Evolutionary conservation across 495 filamentous ascomycete genomes (phyloP).

Genomic region (Mytilinidion resinicola): DNA sequence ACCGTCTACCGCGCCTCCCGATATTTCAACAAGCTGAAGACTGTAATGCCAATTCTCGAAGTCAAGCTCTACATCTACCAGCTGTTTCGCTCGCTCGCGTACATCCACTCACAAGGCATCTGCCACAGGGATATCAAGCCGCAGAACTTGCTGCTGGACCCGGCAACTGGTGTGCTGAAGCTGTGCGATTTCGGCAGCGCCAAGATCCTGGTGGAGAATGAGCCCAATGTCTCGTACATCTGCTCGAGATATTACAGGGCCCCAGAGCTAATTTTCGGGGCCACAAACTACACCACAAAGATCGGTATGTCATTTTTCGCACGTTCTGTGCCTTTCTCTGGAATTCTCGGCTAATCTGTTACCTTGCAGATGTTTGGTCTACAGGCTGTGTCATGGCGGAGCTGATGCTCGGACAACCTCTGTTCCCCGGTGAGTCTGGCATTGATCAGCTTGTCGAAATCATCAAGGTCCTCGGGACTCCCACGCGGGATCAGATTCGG

Average conservation of each 20-base stretch:
- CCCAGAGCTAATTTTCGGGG: conserved; percentile 96
- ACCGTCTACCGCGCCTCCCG: conserved; percentile 97
- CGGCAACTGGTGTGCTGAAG: conserved; percentile 84
- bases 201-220: conserved; percentile 97
- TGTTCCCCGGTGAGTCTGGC: conserved; percentile 98
- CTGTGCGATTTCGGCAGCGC: conserved; percentile 98
- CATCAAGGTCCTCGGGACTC: conserved; percentile 97
- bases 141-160: conserved; percentile 92
- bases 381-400: conserved; percentile 99
- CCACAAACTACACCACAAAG: conserved; percentile 99
- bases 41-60: conserved; percentile 97
- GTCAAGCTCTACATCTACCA: conserved; percentile 99
- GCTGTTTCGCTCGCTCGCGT: conserved; percentile 94
- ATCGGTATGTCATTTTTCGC: conserved; percentile 63
- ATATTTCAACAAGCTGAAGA: conserved; percentile 99
- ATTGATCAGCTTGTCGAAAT: conserved; percentile 99
- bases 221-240: conserved; percentile 99
- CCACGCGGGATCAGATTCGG: conserved; percentile 96
- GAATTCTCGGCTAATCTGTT: conserved; percentile 6
- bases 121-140: conserved; percentile 99
- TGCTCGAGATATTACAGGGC: conserved; percentile 98
- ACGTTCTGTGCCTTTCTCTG: background rate
- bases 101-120: conserved; percentile 99
- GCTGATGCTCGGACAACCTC: conserved; percentile 94
- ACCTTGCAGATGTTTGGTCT: conserved; percentile 86